Percentiles rank a stretch among this genome's conserved stretches.
phyloP scores from a whole-genome alignment of 164 flowering plant species.

The Amborella trichopoda region DNA sequence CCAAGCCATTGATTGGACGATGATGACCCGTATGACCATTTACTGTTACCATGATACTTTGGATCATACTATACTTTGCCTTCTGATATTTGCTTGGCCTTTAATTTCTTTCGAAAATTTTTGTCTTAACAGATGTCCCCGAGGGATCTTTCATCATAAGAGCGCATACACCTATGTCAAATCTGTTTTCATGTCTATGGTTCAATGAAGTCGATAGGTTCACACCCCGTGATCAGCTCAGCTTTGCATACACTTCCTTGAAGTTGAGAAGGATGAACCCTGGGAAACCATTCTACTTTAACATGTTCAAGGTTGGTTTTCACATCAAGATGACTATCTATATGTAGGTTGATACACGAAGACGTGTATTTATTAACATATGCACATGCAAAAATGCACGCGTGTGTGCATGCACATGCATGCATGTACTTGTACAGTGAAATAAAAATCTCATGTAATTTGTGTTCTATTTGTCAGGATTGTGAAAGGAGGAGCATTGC shows the following conservation, averaged over 20 bases:
- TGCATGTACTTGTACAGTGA: not conserved
- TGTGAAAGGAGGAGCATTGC: conserved; percentile 78
- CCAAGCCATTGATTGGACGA: no score
- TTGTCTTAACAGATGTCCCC: conserved; percentile 71
- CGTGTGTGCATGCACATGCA: not conserved
- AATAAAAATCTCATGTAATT: not conserved
- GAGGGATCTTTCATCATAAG: conserved; percentile 95
- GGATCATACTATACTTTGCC: not conserved
- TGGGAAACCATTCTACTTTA: conserved; percentile 58
- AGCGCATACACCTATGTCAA: conserved; percentile 99
- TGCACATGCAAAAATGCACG: no score
- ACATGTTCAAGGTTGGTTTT: conserved; percentile 86
- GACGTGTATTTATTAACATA: not conserved
- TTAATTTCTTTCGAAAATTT: not conserved
- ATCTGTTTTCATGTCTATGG: conserved; percentile 98
- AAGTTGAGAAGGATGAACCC: conserved; percentile 81
- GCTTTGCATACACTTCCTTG: conserved; percentile 84
- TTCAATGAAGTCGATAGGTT: conserved; percentile 95
- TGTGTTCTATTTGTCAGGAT: conserved; percentile 32
- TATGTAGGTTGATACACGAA: not conserved
- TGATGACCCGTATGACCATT: no score
- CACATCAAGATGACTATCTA: not conserved
- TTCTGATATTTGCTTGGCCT: conserved; percentile 5
- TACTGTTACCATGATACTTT: no score
- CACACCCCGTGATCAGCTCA: conserved; percentile 95